Evolutionary conservation across 345 rosid genomes (phyloP).

Genomic region (Brassica nigra): DNA sequence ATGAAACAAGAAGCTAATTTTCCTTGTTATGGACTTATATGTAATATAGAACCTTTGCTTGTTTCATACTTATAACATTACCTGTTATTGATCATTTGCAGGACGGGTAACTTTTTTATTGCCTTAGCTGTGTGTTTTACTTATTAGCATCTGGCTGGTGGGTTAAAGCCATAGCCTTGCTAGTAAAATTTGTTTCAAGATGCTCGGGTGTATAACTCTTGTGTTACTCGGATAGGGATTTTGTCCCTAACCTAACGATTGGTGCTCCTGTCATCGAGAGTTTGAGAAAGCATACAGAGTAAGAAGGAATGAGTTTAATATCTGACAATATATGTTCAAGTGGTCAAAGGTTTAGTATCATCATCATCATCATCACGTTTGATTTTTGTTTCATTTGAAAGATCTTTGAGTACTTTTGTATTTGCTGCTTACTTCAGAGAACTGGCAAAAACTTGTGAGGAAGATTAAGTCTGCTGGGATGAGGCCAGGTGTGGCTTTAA

Average conservation of each 20-base stretch:
- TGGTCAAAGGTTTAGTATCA: slow-evolving; percentile 53
- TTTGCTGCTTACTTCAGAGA: too few species aligned
- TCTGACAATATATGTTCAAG: slow-evolving; percentile 8
- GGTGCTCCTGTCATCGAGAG: slow-evolving; percentile 92
- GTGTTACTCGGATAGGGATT: slow-evolving; percentile 56
- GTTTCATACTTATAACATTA: slow-evolving; percentile 1
- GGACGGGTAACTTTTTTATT: slow-evolving; percentile 29
- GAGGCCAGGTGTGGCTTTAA: slow-evolving; percentile 83
- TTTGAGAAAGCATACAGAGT: slow-evolving; percentile 88
- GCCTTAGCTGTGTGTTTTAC: neutral
- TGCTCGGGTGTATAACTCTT: neutral
- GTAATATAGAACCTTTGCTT: slow-evolving; percentile 2
- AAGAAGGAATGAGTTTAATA: slow-evolving; percentile 29
- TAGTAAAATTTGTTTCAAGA: neutral
- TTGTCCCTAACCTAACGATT: slow-evolving; percentile 83
- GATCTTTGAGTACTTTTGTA: neutral
- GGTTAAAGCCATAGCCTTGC: too few species aligned
- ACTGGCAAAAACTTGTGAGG: slow-evolving; percentile 48
- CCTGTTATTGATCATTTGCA: slow-evolving; percentile 18
- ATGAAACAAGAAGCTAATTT: neutral
- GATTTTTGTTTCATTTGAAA: neutral
- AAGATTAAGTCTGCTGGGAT: slow-evolving; percentile 77
- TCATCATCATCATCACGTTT: too few species aligned
- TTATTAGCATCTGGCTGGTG: neutral
- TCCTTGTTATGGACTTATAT: neutral